Evolutionary conservation across 192 early-diverging fungal species (phyloP).

Genomic region (Entomortierella beljakovae): DNA sequence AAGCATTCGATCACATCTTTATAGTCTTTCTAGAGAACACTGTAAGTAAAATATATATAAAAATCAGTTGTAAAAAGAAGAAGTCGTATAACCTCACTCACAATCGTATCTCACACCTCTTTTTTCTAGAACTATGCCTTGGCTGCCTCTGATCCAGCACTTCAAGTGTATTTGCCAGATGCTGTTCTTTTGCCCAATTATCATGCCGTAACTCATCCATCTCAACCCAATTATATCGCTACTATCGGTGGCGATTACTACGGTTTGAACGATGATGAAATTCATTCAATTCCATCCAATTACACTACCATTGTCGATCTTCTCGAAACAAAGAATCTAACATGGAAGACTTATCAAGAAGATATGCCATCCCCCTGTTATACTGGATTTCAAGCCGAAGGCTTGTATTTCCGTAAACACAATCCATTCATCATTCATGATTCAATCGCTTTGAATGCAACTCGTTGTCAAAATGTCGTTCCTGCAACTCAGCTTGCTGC

Average conservation of each 20-base stretch:
- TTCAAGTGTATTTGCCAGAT: slow-evolving; percentile 17
- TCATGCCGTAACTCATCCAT: slow-evolving; percentile 68
- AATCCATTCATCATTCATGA: slow-evolving; percentile 77
- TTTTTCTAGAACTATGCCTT: neutral
- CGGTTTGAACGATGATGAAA: slow-evolving; percentile 58
- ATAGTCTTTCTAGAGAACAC: slow-evolving; percentile 39
- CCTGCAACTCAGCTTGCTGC: slow-evolving; percentile 60
- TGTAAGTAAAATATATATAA: slow-evolving; percentile 2
- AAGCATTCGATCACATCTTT: slow-evolving; percentile 33
- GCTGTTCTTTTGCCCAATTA: slow-evolving; percentile 70
- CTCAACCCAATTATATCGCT: slow-evolving; percentile 82
- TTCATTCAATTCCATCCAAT: slow-evolving; percentile 56
- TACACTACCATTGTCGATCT: slow-evolving; percentile 59
- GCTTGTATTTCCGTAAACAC: slow-evolving; percentile 74
- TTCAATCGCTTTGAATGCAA: slow-evolving; percentile 62
- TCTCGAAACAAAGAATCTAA: slow-evolving; percentile 63
- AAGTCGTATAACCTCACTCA: no score
- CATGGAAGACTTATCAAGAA: slow-evolving; percentile 76
- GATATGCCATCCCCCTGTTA: slow-evolving; percentile 64
- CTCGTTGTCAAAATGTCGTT: slow-evolving; percentile 72
- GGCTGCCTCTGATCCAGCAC: slow-evolving; percentile 8
- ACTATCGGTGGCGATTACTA: slow-evolving; percentile 60
- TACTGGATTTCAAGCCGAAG: slow-evolving; percentile 27
- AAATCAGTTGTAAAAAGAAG: no score
- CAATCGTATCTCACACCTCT: neutral